Evolutionary conservation across 352 stramenopile genomes (phyloP), one percentile per base, ranked within the genome.

Genomic region (Pythium monospermum): DNA sequence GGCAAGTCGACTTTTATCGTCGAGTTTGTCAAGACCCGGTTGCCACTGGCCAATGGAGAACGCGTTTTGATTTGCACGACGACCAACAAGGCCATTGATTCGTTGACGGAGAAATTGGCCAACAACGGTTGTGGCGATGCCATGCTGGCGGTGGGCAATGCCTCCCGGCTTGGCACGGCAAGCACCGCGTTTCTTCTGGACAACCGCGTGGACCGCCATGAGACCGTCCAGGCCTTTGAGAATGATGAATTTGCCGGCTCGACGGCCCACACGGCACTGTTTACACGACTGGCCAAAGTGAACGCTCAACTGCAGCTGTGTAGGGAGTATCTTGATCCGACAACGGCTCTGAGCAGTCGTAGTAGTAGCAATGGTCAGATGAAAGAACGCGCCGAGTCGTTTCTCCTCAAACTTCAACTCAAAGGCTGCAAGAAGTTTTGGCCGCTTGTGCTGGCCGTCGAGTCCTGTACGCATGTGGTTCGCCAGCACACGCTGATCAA

Each of bases 1-100:
- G 40, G 40, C 40, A 46, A 46, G 40, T 46, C 40, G 22, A 46
- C 40, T 11, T 46, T 46, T 15, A 46, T 46, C 5, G 40, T 46
- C 2, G 40, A 46, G 23, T 32, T 31, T 8, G 40, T 46, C 1
- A 46, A 46, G 40, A 46, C 40, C 1, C 19, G 40, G 6, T 16
- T 46, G 6, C 40, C 40, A 0, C 10, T 15, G 15, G 3, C 6
- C 5, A 4, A 33, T 7, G 23, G 23, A 21, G 16, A 19, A 16
- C 40, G 40, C 23, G 40, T 46, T 21, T 32, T 46, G 11, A 28
- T 46, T 23, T 46, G 40, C 23, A 46, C 40, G 23, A 46, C 40
- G 2, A 46, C 40, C 19, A 46, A 46, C 40, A 46, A 46, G 23
- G 40, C 40, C 2, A 46, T 46, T 25, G 40, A 46, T 25, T 46